Percentiles rank a stretch among this genome's conserved stretches.
Evolutionary conservation across 2,329 filamentous ascomycete species (phyloP).

Genomic region (Aspergillus chevalieri): DNA sequence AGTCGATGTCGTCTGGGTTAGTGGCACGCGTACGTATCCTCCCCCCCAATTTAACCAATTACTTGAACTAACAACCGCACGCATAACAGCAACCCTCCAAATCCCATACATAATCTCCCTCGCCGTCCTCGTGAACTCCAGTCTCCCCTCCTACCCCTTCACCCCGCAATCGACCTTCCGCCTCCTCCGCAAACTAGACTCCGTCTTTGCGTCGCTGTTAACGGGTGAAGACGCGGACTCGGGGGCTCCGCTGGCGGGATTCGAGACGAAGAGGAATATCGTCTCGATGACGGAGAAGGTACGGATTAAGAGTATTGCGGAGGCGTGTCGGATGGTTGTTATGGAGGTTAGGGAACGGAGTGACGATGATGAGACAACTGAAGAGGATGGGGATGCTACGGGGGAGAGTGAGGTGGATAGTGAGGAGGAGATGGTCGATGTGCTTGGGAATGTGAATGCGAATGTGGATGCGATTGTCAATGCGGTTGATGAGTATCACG

Average conservation of each 20-base stretch:
- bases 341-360: conserved; percentile 56
- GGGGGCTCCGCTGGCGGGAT: conserved; percentile 62
- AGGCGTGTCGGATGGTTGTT: conserved; percentile 65
- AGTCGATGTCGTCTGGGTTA: conserved; percentile 78
- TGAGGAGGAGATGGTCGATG: conserved; percentile 25
- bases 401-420: conserved; percentile 27
- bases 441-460: conserved; percentile 5
- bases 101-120: conserved; percentile 76
- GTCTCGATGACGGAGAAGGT: conserved; percentile 80
- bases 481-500: conserved; percentile 13
- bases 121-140: conserved; percentile 65
- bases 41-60: neutral
- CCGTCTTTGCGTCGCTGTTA: conserved; percentile 72
- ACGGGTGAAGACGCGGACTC: conserved; percentile 61
- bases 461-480: conserved; percentile 9
- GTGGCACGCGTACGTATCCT: conserved; percentile 66
- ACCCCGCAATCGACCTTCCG: conserved; percentile 62
- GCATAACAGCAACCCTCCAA: conserved; percentile 61
- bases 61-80: neutral
- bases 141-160: conserved; percentile 66
- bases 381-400: conserved; percentile 36
- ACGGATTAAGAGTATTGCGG: conserved; percentile 72
- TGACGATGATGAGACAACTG: conserved; percentile 33
- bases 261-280: conserved; percentile 51
- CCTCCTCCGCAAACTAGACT: conserved; percentile 71